These are phyloP conservation scores for Ensete ventricosum DNA, from an alignment of 176 grass and related monocot genomes.

Conservation along the genomic window DNA sequence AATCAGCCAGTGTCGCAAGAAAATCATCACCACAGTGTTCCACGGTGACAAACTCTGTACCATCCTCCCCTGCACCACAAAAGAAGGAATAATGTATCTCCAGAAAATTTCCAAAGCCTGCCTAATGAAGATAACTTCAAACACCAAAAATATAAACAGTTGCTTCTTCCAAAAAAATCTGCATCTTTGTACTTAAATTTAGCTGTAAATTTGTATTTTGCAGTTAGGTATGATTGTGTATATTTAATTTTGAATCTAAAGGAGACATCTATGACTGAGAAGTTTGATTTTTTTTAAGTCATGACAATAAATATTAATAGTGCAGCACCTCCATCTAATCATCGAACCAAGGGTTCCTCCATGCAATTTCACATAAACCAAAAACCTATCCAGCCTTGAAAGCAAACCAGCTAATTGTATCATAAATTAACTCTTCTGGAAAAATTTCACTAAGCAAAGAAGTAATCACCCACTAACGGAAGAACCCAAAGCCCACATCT, in stretches of 20 bases:
- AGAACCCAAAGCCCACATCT: too few relatives aligned
- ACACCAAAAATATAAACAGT: too few relatives aligned
- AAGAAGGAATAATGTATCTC: background rate
- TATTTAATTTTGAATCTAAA: background rate
- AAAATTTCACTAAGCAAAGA: too few relatives aligned
- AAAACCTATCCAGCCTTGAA: background rate
- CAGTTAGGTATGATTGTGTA: background rate
- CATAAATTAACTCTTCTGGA: too few relatives aligned
- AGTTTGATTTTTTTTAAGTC: background rate
- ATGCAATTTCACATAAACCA: background rate
- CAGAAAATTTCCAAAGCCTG: background rate
- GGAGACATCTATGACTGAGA: background rate
- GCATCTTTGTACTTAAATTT: background rate
- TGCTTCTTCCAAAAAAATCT: too few relatives aligned
- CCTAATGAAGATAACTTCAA: background rate
- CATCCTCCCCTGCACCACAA: slow-evolving; percentile 43
- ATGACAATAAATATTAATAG: background rate
- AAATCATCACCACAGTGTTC: slow-evolving; percentile 62
- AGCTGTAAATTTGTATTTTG: background rate
- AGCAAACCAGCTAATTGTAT: too few relatives aligned
- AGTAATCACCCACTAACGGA: too few relatives aligned
- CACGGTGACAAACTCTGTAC: slow-evolving; percentile 56
- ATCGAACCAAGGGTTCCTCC: background rate
- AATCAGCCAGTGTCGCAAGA: slow-evolving; percentile 58
- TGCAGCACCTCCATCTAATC: background rate